Percentiles rank a stretch among this genome's conserved stretches.
phyloP scores from a whole-genome alignment of 2,329 filamentous ascomycete species.

The Neopestalotiopsis sp. region DNA sequence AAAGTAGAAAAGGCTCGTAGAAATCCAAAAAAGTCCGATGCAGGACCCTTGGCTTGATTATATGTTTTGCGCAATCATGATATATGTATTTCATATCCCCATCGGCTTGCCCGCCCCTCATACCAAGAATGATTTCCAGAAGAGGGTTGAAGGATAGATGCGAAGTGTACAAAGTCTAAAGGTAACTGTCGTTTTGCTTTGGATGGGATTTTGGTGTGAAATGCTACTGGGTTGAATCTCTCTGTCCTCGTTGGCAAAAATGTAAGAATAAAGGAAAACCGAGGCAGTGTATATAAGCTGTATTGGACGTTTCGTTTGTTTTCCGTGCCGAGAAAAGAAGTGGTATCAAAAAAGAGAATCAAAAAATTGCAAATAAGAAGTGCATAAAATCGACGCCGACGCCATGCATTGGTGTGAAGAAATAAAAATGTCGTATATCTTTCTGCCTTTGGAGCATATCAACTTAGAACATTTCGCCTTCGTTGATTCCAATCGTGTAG shows the following conservation, averaged over 20 bases:
- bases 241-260: not conserved
- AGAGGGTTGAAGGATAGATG: slow-evolving; percentile 22
- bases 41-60: not conserved
- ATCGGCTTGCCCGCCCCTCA: slow-evolving; percentile 9
- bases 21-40: not conserved
- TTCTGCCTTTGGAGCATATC: not conserved
- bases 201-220: not conserved
- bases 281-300: slow-evolving; percentile 15
- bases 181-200: not conserved
- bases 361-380: slow-evolving; percentile 16
- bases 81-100: not conserved
- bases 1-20: not conserved
- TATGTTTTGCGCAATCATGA: not conserved
- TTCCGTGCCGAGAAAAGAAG: slow-evolving; percentile 26
- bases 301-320: slow-evolving; percentile 1
- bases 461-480: slow-evolving; percentile 60
- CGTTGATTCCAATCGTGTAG: slow-evolving; percentile 57
- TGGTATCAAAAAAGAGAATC: slow-evolving; percentile 31
- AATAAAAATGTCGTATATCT: slow-evolving; percentile 28
- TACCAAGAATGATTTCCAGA: not conserved
- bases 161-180: slow-evolving; percentile 32
- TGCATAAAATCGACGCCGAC: slow-evolving; percentile 28
- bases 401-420: slow-evolving; percentile 44
- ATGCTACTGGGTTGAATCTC: slow-evolving; percentile 5
- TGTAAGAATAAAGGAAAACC: not conserved